phyloP scores from a whole-genome alignment of 371 early-diverging fungal genomes.

The Dinochytrium kinnereticum region DNA sequence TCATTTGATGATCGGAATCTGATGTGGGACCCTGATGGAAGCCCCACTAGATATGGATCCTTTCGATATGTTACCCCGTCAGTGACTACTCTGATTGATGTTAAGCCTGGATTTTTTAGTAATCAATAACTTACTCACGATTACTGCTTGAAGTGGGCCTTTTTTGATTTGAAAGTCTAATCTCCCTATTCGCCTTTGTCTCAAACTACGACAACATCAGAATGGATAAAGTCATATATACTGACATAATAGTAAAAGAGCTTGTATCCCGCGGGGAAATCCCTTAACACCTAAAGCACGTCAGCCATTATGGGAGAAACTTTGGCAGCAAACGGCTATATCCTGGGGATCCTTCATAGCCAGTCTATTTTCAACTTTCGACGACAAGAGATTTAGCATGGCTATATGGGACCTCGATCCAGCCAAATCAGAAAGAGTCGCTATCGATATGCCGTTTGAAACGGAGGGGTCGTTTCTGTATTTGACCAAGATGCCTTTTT shows the following conservation, averaged over 20 bases:
- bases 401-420: no score
- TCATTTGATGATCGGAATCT: conserved; percentile 32
- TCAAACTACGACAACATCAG: not conserved
- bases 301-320: no score
- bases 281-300: no score
- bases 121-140: not conserved
- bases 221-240: no score
- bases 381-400: no score
- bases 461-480: no score
- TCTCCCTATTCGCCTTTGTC: not conserved
- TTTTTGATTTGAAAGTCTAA: not conserved
- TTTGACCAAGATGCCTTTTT: no score
- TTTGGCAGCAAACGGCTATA: no score
- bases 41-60: conserved; percentile 33
- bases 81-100: not conserved
- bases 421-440: no score
- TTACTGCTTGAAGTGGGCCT: not conserved
- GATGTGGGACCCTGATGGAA: conserved; percentile 17
- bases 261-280: not conserved
- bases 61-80: conserved; percentile 16
- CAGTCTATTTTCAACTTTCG: no score
- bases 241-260: not conserved
- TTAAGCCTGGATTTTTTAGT: not conserved
- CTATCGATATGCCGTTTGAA: no score
- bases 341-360: no score